Conservation (phyloP, 176 grass and related monocot genomes). For the Chloris gayana region DNA sequence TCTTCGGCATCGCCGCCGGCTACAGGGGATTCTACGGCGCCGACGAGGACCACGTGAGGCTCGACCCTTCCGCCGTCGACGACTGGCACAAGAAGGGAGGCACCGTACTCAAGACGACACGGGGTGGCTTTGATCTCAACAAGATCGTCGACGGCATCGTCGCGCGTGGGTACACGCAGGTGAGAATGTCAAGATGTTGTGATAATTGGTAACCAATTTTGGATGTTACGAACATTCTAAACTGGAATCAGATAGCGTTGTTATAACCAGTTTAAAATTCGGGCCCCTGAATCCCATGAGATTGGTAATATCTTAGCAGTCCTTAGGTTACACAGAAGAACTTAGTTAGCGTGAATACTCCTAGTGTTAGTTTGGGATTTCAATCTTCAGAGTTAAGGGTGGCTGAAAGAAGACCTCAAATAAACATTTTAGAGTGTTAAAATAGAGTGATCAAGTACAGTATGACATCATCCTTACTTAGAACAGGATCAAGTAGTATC, state of each 20-base stretch:
- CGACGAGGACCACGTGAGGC: conserved; percentile 53
- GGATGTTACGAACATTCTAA: not conserved
- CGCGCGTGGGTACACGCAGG: conserved; percentile 76
- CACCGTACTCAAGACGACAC: conserved; percentile 70
- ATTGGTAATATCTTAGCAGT: not conserved
- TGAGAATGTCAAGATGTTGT: conserved; percentile 1
- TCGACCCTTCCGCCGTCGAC: conserved; percentile 59
- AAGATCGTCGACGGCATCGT: conserved; percentile 88
- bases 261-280: not conserved
- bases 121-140: conserved; percentile 76
- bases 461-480: not conserved
- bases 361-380: not conserved
- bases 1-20: conserved; percentile 74
- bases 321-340: not conserved
- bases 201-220: not conserved
- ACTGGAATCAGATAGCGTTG: not conserved
- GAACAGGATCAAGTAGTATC: not conserved
- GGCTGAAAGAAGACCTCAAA: not conserved
- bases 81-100: conserved; percentile 93
- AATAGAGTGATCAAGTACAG: not conserved
- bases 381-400: not conserved
- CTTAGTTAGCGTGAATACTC: not conserved
- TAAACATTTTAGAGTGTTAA: not conserved
- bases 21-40: conserved; percentile 81
- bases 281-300: not conserved